phyloP scores from a whole-genome alignment of 768 basidiomycete species.

The Lanmaoa pseudosensibilis region DNA sequence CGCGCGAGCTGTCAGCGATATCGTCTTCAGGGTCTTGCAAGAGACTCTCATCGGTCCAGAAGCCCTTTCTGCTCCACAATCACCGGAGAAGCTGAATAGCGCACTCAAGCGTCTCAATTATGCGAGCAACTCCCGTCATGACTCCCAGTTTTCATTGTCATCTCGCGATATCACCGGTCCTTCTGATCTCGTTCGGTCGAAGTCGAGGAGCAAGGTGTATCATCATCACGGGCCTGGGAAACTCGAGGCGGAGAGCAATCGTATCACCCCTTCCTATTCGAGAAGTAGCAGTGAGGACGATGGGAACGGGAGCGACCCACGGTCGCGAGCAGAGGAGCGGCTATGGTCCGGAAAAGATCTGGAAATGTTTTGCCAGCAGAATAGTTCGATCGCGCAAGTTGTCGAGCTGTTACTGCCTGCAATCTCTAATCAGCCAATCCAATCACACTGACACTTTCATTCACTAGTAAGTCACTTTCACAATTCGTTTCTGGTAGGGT shows the following conservation, averaged over 20 bases:
- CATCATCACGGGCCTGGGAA: slow-evolving; percentile 62
- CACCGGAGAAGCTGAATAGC: slow-evolving; percentile 33
- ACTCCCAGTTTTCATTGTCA: slow-evolving; percentile 27
- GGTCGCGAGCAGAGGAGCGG: slow-evolving; percentile 44
- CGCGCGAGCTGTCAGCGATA: slow-evolving; percentile 65
- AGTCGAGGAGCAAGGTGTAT: slow-evolving; percentile 71
- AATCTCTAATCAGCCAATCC: slow-evolving; percentile 39
- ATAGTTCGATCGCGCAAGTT: slow-evolving; percentile 78
- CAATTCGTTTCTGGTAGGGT: background rate
- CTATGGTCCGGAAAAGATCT: slow-evolving; percentile 83
- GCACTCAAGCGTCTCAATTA: slow-evolving; percentile 36
- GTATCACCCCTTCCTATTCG: slow-evolving; percentile 23
- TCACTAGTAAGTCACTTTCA: slow-evolving; percentile 23
- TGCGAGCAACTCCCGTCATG: slow-evolving; percentile 13
- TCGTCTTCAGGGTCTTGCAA: slow-evolving; percentile 81
- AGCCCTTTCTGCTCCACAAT: slow-evolving; percentile 17
- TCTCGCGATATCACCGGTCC: slow-evolving; percentile 26
- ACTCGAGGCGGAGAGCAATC: slow-evolving; percentile 53
- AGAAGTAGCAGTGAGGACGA: slow-evolving; percentile 34
- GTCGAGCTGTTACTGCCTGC: slow-evolving; percentile 62
- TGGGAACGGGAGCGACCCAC: slow-evolving; percentile 32
- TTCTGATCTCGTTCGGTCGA: slow-evolving; percentile 55
- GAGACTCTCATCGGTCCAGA: slow-evolving; percentile 67
- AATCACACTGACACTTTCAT: slow-evolving; percentile 21
- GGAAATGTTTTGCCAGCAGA: slow-evolving; percentile 83